Percentiles rank a stretch among this genome's conserved stretches.
These are phyloP conservation scores for Pulveroboletus sp. DNA, from an alignment of 768 basidiomycete species.

Conservation along the genomic window DNA sequence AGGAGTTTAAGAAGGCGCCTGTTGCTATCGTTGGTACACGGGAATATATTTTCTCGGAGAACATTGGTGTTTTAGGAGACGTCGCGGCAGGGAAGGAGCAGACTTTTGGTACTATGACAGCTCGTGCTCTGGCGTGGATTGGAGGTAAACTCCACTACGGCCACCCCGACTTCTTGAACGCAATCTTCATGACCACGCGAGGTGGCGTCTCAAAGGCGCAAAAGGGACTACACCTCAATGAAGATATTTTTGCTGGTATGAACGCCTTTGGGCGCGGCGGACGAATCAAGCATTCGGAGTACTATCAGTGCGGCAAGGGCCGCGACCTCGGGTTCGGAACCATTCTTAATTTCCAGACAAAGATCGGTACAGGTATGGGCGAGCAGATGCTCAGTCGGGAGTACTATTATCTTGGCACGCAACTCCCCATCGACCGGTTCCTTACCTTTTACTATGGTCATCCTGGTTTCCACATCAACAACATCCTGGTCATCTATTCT, in stretches of 20 bases:
- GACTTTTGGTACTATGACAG: constrained; percentile 98
- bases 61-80: constrained; percentile 98
- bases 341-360: constrained; percentile 99
- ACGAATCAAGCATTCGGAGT: constrained; percentile 98
- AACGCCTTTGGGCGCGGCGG: constrained; percentile 97
- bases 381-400: constrained; percentile 99
- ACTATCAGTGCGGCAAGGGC: constrained; percentile 99
- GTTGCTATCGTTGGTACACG: constrained; percentile 98
- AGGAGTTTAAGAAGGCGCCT: constrained; percentile 85
- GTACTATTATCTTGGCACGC: constrained; percentile 98
- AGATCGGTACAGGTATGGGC: constrained; percentile 99
- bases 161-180: constrained; percentile 98
- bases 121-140: constrained; percentile 92
- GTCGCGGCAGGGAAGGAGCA: constrained; percentile 99
- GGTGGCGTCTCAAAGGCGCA: constrained; percentile 99
- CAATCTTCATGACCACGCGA: constrained; percentile 96
- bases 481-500: constrained; percentile 97
- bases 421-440: constrained; percentile 97
- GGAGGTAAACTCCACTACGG: constrained; percentile 99
- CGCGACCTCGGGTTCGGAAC: constrained; percentile 99
- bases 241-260: constrained; percentile 99
- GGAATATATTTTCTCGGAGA: constrained; percentile 99
- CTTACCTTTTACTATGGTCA: constrained; percentile 99
- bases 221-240: constrained; percentile 96
- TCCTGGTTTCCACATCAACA: constrained; percentile 99